phyloP scores from a whole-genome alignment of 148 eudicot species.

The Rhododendron mucronatum region DNA sequence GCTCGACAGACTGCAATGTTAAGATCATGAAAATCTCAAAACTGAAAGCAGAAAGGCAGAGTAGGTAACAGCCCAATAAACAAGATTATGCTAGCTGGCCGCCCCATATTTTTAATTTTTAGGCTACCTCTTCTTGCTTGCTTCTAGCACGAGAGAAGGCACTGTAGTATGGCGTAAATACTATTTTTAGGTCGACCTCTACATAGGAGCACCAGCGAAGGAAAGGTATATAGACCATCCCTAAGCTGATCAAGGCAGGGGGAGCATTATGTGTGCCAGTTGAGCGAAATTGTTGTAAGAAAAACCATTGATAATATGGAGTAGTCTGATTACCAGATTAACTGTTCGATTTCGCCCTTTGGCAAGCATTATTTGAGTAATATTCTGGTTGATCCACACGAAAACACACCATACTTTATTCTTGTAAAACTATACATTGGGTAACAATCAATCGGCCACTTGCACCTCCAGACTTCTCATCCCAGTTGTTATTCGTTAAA shows the following conservation, averaged over 20 bases:
- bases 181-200: not conserved
- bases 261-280: not conserved
- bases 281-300: not conserved
- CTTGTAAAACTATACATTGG: not conserved
- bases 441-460: not conserved
- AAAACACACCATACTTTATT: not conserved
- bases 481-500: not conserved
- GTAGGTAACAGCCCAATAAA: not conserved
- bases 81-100: too few species aligned
- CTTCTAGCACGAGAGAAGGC: not conserved
- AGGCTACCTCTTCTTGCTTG: not conserved
- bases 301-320: not conserved
- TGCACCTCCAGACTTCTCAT: not conserved
- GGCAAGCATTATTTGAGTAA: not conserved
- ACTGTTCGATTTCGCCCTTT: not conserved
- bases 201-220: not conserved
- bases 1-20: not conserved
- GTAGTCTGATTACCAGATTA: not conserved
- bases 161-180: not conserved
- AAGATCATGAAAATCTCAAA: not conserved
- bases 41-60: not conserved
- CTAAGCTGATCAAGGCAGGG: not conserved
- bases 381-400: not conserved
- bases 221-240: not conserved
- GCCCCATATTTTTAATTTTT: not conserved